Percentiles rank a stretch among this genome's conserved stretches.
Evolutionary conservation across 495 filamentous ascomycete species (phyloP).

Genomic region (Aspergillus leporis): DNA sequence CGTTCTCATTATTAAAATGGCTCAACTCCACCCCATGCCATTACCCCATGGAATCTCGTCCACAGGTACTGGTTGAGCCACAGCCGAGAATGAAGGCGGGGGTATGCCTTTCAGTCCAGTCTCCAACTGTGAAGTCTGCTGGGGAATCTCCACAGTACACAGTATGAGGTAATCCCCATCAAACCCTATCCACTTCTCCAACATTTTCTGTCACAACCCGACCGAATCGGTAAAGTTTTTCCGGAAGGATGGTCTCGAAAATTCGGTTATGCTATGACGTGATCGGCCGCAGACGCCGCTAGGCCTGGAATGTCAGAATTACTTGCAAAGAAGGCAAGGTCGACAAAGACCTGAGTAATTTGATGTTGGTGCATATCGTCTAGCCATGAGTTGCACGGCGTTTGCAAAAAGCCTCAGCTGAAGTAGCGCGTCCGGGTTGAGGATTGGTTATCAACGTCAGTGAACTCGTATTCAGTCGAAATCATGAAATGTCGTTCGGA

Average conservation of each 20-base stretch:
- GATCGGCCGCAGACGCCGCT: not conserved
- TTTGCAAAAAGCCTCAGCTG: not conserved
- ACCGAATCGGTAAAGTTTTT: not conserved
- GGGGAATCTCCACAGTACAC: conserved; percentile 4
- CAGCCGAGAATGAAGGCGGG: not conserved
- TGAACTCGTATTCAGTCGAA: not conserved
- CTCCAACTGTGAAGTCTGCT: not conserved
- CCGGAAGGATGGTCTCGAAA: not conserved
- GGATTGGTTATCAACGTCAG: not conserved
- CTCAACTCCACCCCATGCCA: conserved; percentile 17
- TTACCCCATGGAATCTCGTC: conserved; percentile 21
- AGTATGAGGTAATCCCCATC: conserved; percentile 18
- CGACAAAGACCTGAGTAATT: too few species aligned
- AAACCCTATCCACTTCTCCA: not conserved
- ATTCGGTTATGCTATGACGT: conserved; percentile 7
- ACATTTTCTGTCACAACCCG: not conserved
- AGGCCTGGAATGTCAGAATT: too few species aligned
- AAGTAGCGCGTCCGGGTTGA: not conserved
- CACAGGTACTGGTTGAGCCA: not conserved
- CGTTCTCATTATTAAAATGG: conserved; percentile 22
- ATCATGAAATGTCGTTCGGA: not conserved
- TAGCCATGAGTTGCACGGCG: too few species aligned
- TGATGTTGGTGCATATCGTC: not conserved
- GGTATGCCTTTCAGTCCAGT: too few species aligned
- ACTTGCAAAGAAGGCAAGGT: too few species aligned